Evolutionary conservation across 176 grass and related monocot species (phyloP).

Genomic region (Oropetium thomaeum): DNA sequence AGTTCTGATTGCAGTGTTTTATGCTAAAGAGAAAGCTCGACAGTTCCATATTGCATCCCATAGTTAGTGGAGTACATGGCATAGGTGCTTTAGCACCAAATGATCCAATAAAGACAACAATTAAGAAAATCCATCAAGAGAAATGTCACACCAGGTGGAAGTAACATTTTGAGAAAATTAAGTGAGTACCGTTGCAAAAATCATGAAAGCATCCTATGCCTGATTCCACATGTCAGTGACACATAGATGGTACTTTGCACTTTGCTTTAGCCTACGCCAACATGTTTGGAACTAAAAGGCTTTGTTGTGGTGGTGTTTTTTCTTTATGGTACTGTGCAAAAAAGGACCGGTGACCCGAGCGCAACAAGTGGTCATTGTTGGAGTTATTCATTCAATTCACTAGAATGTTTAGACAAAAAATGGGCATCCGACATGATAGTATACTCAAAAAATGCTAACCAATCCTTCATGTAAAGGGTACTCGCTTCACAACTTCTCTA

Average conservation of each 20-base stretch:
- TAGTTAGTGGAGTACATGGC: not conserved
- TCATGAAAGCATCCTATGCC: too few species aligned
- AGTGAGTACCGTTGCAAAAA: too few species aligned
- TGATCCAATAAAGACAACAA: not conserved
- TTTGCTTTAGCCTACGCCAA: too few species aligned
- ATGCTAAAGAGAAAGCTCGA: not conserved
- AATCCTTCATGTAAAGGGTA: not conserved
- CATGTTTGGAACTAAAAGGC: too few species aligned
- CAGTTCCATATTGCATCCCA: not conserved
- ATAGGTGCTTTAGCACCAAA: not conserved
- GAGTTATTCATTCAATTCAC: not conserved
- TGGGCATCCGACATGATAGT: not conserved
- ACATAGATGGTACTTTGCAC: too few species aligned
- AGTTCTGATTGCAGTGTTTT: not conserved
- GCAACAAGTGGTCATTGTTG: too few species aligned
- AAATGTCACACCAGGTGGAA: conserved; percentile 10
- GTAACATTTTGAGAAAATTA: too few species aligned
- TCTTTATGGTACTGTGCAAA: too few species aligned
- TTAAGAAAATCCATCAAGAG: not conserved
- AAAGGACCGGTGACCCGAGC: too few species aligned
- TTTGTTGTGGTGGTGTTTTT: too few species aligned
- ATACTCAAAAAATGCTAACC: not conserved
- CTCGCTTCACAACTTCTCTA: not conserved
- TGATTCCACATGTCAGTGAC: too few species aligned
- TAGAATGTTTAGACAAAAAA: not conserved